Evolutionary conservation across 208 protist species (phyloP), one percentile per base, ranked within the genome.

Genomic region (Naegleria gruberi): DNA sequence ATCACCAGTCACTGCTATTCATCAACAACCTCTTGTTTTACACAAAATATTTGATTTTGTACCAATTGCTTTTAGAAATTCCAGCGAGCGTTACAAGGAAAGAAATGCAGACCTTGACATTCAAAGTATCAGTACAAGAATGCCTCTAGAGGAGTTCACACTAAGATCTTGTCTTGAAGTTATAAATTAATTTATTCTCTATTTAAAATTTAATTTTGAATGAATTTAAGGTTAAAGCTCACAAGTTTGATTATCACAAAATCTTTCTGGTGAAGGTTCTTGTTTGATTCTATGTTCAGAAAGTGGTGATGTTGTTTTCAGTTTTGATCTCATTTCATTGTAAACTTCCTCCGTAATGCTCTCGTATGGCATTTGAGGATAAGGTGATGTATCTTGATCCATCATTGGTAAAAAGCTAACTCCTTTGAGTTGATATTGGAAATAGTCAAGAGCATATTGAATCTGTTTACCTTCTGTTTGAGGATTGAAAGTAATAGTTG

Each of bases 391-490:
- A 26, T 55, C 87, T 26, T n/a, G n/a, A 37, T 55, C 44, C n/a
- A 89, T 30, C 37, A 47, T 73, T 44, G 94, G 94, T 40, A 96
- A 90, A 89, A 95, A 95, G n/a, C 90, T 93, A 17, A 95, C 87
- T 89, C 95, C 95, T 47, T 97, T 97, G 45, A 97, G 91, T 90
- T 94, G 93, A 91, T 96, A 97, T 91, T 97, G 95, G 90, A 93
- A 97, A 87, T 95, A 96, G 88, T 96, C 87, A 0, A 97, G 89
- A 8, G 95, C 94, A 43, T 93, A 47, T 42, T 74, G 65, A 19
- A 97, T 47, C 41, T 96, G 92, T 1, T 41, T 19, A 19, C 91
- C 95, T 89, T 97, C 95, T 4, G 43, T 94, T 19, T 90, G 46
- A 15, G 93, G 93, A 83, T 97, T 91, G 81, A 97, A 96, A 0